Conservation (phyloP, 371 early-diverging fungal genomes). For the Rhizomucor pusillus region DNA sequence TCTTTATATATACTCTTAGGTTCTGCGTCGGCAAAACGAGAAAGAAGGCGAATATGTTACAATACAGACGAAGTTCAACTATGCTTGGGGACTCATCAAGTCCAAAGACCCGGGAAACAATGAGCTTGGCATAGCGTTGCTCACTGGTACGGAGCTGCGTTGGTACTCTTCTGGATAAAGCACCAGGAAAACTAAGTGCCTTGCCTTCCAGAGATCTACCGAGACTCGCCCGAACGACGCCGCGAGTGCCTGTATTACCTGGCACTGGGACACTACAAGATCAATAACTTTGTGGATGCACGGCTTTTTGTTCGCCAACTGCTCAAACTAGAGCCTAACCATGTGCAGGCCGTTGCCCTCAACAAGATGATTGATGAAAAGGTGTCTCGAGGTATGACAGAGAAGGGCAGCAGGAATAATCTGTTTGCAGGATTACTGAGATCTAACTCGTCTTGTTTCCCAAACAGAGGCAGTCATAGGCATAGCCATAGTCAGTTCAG, state of each 20-base stretch:
- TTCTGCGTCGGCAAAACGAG: constrained; percentile 71
- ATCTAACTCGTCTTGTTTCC: neutral
- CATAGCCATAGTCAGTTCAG: constrained; percentile 85
- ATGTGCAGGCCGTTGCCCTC: constrained; percentile 77
- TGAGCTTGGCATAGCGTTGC: constrained; percentile 71
- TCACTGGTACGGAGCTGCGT: constrained; percentile 74
- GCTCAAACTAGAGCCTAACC: constrained; percentile 79
- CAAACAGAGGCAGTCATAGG: constrained; percentile 84
- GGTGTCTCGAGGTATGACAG: constrained; percentile 67
- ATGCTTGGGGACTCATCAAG: constrained; percentile 91
- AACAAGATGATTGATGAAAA: constrained; percentile 80
- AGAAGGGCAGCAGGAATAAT: neutral
- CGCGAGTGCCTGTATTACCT: constrained; percentile 95
- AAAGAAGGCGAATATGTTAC: constrained; percentile 66
- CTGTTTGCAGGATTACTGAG: neutral
- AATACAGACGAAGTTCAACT: constrained; percentile 93
- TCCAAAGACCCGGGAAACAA: constrained; percentile 65
- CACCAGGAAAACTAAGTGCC: neutral
- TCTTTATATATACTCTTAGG: constrained; percentile 30
- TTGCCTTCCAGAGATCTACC: constrained; percentile 71
- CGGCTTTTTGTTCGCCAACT: constrained; percentile 76
- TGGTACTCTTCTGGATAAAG: too few species aligned
- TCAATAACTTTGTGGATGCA: constrained; percentile 83
- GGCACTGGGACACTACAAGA: constrained; percentile 87
- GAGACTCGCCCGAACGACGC: constrained; percentile 78